Evolutionary conservation across 805 yeast genomes (phyloP).

Genomic region (Wickerhamomyces chaumierensis): DNA sequence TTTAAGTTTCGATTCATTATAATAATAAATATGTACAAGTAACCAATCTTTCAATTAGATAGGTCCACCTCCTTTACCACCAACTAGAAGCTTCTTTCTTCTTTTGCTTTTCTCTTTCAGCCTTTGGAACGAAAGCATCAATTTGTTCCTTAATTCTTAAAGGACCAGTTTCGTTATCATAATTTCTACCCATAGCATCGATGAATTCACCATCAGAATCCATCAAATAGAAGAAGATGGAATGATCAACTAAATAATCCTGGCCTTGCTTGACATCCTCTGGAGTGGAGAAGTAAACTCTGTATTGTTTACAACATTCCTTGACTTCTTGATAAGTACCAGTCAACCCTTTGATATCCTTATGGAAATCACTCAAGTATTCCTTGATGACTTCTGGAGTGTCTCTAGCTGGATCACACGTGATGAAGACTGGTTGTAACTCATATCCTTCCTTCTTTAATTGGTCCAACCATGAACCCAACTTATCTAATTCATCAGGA

Average conservation of each 20-base stretch:
- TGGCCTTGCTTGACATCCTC: slow-evolving; percentile 90
- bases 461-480: slow-evolving; percentile 54
- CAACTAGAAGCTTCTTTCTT: slow-evolving; percentile 15
- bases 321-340: slow-evolving; percentile 84
- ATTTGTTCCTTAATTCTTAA: slow-evolving; percentile 67
- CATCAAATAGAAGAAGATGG: slow-evolving; percentile 94
- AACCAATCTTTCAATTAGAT: too few species aligned
- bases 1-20: too few species aligned
- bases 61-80: too few species aligned
- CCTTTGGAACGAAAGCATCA: slow-evolving; percentile 63
- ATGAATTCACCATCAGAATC: slow-evolving; percentile 96
- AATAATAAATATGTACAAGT: too few species aligned
- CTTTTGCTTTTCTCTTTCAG: slow-evolving; percentile 55
- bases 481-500: slow-evolving; percentile 93
- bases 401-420: slow-evolving; percentile 97
- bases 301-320: slow-evolving; percentile 72
- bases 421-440: slow-evolving; percentile 80
- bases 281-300: slow-evolving; percentile 97
- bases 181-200: slow-evolving; percentile 90
- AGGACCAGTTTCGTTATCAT: slow-evolving; percentile 67
- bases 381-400: slow-evolving; percentile 74
- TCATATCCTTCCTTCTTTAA: slow-evolving; percentile 48
- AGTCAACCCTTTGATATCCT: slow-evolving; percentile 79
- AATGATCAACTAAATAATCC: slow-evolving; percentile 93
- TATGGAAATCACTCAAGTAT: slow-evolving; percentile 84